Conservation (phyloP, 345 rosid species). For the Camelina sativa region DNA sequence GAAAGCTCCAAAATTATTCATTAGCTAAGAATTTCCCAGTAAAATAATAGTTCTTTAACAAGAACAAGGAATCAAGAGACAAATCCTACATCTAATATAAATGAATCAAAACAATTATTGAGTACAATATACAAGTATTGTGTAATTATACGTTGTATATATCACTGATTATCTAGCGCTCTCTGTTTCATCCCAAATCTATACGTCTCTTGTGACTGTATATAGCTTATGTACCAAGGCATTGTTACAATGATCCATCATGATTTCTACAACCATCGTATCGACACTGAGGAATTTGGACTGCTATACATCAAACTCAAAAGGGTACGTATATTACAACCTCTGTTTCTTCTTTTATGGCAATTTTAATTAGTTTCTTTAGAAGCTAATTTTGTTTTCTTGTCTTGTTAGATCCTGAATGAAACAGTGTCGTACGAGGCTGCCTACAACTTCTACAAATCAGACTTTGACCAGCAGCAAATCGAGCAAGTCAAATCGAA, state of each 20-base stretch:
- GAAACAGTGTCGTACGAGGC: conserved; percentile 39
- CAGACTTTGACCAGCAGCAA: conserved; percentile 40
- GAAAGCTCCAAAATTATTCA: no score
- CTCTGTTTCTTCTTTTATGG: no score
- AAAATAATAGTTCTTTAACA: no score
- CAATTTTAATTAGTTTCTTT: no score
- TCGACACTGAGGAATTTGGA: conserved; percentile 38
- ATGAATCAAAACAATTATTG: no score
- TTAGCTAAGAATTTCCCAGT: no score
- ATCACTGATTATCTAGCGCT: background rate
- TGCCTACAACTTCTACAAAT: conserved; percentile 37
- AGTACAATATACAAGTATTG: background rate
- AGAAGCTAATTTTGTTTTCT: background rate
- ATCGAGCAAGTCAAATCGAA: conserved; percentile 31
- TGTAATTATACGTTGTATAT: background rate
- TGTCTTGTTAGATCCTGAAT: conserved; percentile 23
- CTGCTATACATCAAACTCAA: conserved; percentile 35
- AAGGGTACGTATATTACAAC: conserved; percentile 21
- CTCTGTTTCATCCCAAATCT: background rate
- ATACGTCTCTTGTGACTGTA: background rate
- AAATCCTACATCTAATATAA: no score
- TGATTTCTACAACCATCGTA: conserved; percentile 42
- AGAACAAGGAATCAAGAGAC: no score
- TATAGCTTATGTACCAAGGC: conserved; percentile 42
- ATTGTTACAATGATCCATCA: conserved; percentile 37